Base-by-base conservation (phyloP, 2,329 filamentous ascomycete genomes). In the Botryotinia calthae region DNA sequence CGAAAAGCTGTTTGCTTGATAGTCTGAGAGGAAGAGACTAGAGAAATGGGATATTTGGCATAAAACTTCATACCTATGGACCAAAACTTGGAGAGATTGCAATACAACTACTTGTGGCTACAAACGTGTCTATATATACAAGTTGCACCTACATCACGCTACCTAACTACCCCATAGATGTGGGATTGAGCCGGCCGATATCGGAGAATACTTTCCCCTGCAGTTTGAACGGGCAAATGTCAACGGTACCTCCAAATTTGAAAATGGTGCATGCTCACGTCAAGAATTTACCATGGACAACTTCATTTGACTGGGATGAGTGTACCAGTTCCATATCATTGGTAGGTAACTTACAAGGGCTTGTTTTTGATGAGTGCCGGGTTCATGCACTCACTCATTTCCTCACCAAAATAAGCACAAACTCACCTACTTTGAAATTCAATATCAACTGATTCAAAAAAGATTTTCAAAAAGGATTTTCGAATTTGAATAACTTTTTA, bases 121-220 rank as follows among this genome's bases (percentile, higher is more conserved):
- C 48, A 16, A 28, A 56, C 46, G 12, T 62, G 34, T 54, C 25
- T 37, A 58, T 65, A n/a, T 66, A 66, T 10, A 58, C 34, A 44
- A 67, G 12, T 59, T 67, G n/a, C 58, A 48, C 31, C 54, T 20
- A 40, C 31, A 65, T 25, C 37, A 64, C 34, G 44, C 37, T 65
- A 25, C 65, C 61, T 56, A 61, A n/a, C 37, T 65, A 25, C 65
- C 61, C 65, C 70, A n/a, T 48, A 42, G 46, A 66, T 71, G 70
- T 66, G 70, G 70, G 70, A 61, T 71, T 66, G 58, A 31, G 28
- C 48, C 46, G 44, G 64, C 34, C 48, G 65, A 67, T 2, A 37
- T 65, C 14, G 70, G 31, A 42, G 58, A 71, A 71, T 66, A 58
- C 70, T 71, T 71, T 71, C 20, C 70, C 70, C 70, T 61, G 70